These are phyloP conservation scores for Pestalotiopsis sp. DNA, from an alignment of 2,329 filamentous ascomycete genomes.

Conservation along the genomic window DNA sequence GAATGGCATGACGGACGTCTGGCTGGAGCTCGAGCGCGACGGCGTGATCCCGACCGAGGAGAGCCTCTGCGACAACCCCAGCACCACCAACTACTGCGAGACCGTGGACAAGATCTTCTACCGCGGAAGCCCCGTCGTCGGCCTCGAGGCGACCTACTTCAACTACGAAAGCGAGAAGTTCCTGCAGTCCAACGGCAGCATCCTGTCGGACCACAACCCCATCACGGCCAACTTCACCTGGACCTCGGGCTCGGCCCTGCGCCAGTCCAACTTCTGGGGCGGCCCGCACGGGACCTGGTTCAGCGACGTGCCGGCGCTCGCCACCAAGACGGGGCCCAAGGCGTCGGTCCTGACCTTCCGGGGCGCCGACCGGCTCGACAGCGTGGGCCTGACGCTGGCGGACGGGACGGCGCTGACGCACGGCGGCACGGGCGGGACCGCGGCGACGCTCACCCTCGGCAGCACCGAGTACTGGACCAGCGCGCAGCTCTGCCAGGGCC, in stretches of 20 bases:
- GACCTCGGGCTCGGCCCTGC: conserved; percentile 37
- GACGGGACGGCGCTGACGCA: conserved; percentile 52
- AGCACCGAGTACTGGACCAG: conserved; percentile 49
- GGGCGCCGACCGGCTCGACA: conserved; percentile 52
- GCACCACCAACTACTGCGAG: conserved; percentile 57
- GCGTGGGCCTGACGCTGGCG: conserved; percentile 46
- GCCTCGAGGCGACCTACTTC: conserved; percentile 50
- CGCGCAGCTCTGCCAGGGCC: conserved; percentile 52
- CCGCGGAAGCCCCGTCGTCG: conserved; percentile 49
- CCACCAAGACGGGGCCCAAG: conserved; percentile 33
- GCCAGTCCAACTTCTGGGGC: conserved; percentile 48
- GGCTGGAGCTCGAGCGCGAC: conserved; percentile 55
- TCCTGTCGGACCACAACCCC: conserved; percentile 68
- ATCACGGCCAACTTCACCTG: conserved; percentile 57
- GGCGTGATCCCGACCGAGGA: conserved; percentile 48
- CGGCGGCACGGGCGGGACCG: conserved; percentile 54
- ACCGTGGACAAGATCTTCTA: conserved; percentile 70
- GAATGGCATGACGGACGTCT: conserved; percentile 58
- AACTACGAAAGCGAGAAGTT: conserved; percentile 59
- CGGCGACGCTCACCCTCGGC: conserved; percentile 43
- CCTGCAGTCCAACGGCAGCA: conserved; percentile 54
- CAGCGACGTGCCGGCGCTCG: conserved; percentile 50
- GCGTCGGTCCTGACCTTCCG: conserved; percentile 43
- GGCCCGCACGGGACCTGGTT: conserved; percentile 55
- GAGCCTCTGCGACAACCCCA: conserved; percentile 59